Evolutionary conservation across 768 basidiomycete genomes (phyloP), one percentile per base, ranked within the genome.

Genomic region (Lepiota venenata): DNA sequence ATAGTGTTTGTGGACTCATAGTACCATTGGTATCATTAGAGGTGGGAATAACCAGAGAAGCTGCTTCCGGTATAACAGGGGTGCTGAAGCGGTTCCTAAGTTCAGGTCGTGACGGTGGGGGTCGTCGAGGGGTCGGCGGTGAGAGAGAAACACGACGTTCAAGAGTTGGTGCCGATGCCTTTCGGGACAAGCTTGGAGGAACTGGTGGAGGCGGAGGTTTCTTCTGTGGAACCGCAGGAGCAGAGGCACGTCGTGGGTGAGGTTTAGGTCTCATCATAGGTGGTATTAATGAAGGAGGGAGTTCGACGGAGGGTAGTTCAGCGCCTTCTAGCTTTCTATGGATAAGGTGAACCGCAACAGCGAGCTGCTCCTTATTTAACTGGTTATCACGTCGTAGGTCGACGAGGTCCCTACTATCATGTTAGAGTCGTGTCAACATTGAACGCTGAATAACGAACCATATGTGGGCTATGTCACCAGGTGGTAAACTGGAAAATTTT

Each of bases 281-380:
- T 15, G 70, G 68, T 41, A 69, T 61, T 2, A 75, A 49, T 15
- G 69, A 66, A 1, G 50, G n/a, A n/a, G 74, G 67, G 20, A 74
- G 61, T 22, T 61, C 56, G 29, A 55, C 27, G 9, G 52, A 51
- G 3, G 75, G 73, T 21, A 74, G 50, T 20, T 68, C 66, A 44
- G 61, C 61, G 8, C 73, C 74, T 32, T 62, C 63, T 15, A 69
- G 55, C 50, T 60, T 64, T 38, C 61, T 64, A 39, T 69, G 66
- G 18, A 71, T 64, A 21, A 75, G 61, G 58, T 75, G 66, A 57
- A 75, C 61, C 2, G 71, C 70, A 14, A 75, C 60, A 0, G 67
- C 67, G 52, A 76, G 74, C 27, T 68, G 69, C 27, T 75, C 73
- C n/a, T 61, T 58, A 15, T 69, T 70, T 10, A 76, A 58, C 32